Conservation (phyloP, 345 rosid species). For the Ceriops zippeliana region DNA sequence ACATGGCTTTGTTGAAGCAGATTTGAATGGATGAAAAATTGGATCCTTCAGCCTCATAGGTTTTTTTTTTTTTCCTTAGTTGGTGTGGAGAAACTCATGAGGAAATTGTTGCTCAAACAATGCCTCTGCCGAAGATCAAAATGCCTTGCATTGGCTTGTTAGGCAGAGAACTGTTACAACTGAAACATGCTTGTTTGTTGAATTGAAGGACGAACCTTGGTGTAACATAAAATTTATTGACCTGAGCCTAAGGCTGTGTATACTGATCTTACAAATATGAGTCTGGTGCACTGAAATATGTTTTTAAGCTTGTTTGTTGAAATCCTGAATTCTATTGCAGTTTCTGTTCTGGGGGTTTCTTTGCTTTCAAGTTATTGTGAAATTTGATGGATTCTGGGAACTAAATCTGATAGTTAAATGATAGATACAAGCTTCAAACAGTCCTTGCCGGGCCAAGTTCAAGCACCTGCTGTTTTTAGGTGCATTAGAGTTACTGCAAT, state of each 20-base stretch:
- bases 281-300: too few species aligned
- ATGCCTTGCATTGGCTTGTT: background rate
- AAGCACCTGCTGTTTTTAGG: conserved; percentile 41
- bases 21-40: too few species aligned
- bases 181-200: background rate
- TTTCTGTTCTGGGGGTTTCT: background rate
- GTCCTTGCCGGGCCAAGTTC: conserved; percentile 37
- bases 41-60: too few species aligned
- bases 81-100: too few species aligned
- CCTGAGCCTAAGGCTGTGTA: too few species aligned
- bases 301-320: background rate
- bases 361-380: background rate
- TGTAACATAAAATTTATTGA: too few species aligned
- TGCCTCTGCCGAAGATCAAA: background rate
- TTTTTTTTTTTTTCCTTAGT: too few species aligned
- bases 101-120: too few species aligned
- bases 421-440: conserved; percentile 42
- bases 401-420: conserved; percentile 9
- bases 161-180: background rate
- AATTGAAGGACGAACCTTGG: background rate
- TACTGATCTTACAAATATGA: too few species aligned
- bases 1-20: too few species aligned
- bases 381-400: background rate
- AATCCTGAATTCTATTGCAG: background rate
- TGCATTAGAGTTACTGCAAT: conserved; percentile 42